Conservation (phyloP, 78 protist species). For the Isochrysis galbana region DNA sequence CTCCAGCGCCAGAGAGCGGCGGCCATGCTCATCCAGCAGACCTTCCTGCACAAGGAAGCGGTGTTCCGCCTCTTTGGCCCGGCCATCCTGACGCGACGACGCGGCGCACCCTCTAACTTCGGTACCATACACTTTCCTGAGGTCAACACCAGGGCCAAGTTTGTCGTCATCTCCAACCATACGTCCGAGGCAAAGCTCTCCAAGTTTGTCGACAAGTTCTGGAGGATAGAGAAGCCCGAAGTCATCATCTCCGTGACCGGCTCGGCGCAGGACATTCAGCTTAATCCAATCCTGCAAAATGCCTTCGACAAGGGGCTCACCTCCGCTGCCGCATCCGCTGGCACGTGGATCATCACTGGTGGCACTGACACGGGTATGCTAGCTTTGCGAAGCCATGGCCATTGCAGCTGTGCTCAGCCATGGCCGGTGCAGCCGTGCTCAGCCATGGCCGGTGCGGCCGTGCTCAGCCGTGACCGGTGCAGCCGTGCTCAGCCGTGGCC, state of each 20-base stretch:
- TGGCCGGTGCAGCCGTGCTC: too few relatives aligned
- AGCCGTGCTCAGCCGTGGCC: too few relatives aligned
- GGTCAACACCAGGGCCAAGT: not conserved
- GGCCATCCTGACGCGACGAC: not conserved
- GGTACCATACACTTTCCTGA: not conserved
- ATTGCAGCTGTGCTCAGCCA: too few relatives aligned
- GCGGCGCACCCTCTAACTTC: not conserved
- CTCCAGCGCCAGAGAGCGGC: too few relatives aligned
- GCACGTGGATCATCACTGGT: slow-evolving; percentile 13
- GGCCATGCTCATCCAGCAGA: not conserved
- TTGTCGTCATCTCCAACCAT: not conserved
- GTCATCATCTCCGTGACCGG: slow-evolving; percentile 20
- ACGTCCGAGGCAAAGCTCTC: not conserved
- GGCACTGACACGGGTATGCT: slow-evolving; percentile 24
- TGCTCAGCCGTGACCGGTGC: too few relatives aligned
- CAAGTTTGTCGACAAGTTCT: not conserved
- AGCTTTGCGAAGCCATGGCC: too few relatives aligned
- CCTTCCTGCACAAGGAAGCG: not conserved
- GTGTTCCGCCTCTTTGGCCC: not conserved
- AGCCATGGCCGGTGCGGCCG: too few relatives aligned
- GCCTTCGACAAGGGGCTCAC: slow-evolving; percentile 1
- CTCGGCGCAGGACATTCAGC: not conserved
- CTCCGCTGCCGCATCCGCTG: not conserved
- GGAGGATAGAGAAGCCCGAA: not conserved
- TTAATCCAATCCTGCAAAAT: not conserved